These are phyloP conservation scores for Cordyceps cicadae DNA, from an alignment of 2,329 filamentous ascomycete species.

Conservation along the genomic window DNA sequence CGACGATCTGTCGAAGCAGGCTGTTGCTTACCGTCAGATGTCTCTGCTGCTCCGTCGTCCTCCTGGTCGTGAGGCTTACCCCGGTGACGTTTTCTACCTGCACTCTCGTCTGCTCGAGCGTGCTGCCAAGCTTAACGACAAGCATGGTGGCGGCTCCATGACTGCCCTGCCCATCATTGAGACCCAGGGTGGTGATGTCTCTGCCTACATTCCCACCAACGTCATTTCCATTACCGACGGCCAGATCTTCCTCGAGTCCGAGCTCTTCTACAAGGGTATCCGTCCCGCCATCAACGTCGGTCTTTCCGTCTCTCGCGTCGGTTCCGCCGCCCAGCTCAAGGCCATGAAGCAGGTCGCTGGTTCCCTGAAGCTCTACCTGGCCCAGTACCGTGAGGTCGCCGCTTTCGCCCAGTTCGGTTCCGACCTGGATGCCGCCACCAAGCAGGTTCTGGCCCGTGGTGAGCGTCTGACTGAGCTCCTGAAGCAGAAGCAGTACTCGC, in stretches of 20 bases:
- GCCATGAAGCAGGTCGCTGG: slow-evolving; percentile 99
- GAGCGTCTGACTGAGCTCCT: slow-evolving; percentile 97
- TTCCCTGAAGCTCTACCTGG: slow-evolving; percentile 99
- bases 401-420: slow-evolving; percentile 99
- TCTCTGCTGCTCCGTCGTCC: slow-evolving; percentile 95
- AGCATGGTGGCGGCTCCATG: slow-evolving; percentile 89
- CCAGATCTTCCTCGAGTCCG: slow-evolving; percentile 98
- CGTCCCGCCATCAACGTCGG: slow-evolving; percentile 99
- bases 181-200: slow-evolving; percentile 99
- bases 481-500: slow-evolving; percentile 99
- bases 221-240: slow-evolving; percentile 99
- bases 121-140: slow-evolving; percentile 98
- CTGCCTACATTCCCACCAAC: slow-evolving; percentile 99
- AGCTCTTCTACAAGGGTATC: slow-evolving; percentile 99
- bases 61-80: slow-evolving; percentile 98
- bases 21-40: slow-evolving; percentile 98
- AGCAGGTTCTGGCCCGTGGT: slow-evolving; percentile 97
- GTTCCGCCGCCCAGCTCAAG: slow-evolving; percentile 98
- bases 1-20: slow-evolving; percentile 97
- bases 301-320: slow-evolving; percentile 99
- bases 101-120: slow-evolving; percentile 99
- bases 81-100: slow-evolving; percentile 98
- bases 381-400: slow-evolving; percentile 99
- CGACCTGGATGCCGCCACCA: slow-evolving; percentile 96
- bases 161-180: slow-evolving; percentile 97